Conservation (phyloP, 1,284 basidiomycete genomes). For the Austroboletus niveus region DNA sequence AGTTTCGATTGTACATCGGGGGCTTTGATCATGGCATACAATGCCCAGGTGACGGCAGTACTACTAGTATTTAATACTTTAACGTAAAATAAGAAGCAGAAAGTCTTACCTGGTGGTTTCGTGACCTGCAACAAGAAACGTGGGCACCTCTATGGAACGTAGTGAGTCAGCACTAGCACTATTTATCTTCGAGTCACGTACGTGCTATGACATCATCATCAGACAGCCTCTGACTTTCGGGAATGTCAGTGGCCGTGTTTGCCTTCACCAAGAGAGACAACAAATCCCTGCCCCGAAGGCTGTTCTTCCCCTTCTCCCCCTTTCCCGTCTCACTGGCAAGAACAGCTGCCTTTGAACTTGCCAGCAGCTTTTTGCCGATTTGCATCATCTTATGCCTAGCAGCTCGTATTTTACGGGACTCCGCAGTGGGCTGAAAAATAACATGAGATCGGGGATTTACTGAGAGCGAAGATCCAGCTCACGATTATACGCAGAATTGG, state of each 20-base stretch:
- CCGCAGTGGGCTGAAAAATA: neutral
- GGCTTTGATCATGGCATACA: conserved; percentile 59
- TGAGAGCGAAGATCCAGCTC: neutral
- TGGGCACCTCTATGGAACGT: conserved; percentile 35
- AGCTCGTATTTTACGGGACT: conserved; percentile 15
- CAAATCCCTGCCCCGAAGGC: conserved; percentile 43
- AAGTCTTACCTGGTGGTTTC: conserved; percentile 65
- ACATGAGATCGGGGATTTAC: neutral
- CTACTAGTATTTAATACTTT: conserved; percentile 21
- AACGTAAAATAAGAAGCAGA: too few species aligned
- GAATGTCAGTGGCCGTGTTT: conserved; percentile 60
- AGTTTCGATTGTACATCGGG: conserved; percentile 63
- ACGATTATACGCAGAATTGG: neutral
- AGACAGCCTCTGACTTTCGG: conserved; percentile 59
- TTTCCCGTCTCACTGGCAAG: conserved; percentile 19
- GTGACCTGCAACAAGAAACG: conserved; percentile 61
- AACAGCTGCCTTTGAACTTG: conserved; percentile 41
- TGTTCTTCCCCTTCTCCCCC: conserved; percentile 28
- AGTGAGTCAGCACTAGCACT: too few species aligned
- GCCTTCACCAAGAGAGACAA: conserved; percentile 59
- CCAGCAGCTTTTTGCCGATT: conserved; percentile 48
- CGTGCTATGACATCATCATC: conserved; percentile 76
- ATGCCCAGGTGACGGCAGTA: conserved; percentile 55
- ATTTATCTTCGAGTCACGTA: conserved; percentile 34
- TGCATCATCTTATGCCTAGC: conserved; percentile 16